These are phyloP conservation scores for Tilletia indica DNA, from an alignment of 1,284 basidiomycete species.

Conservation along the genomic window DNA sequence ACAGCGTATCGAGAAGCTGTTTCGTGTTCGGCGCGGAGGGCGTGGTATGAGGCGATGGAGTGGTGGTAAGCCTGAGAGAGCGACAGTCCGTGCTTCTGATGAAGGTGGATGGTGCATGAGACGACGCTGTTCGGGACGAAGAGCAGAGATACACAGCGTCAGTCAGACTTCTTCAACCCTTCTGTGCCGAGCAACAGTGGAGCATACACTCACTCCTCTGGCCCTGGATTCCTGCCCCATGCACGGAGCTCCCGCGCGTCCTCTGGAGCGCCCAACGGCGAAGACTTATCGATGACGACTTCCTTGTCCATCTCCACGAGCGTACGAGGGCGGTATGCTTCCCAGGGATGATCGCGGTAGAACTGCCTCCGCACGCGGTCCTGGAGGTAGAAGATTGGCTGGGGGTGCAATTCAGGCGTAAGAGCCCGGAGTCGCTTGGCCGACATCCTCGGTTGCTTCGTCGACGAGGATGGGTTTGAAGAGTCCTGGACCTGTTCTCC, in stretches of 20 bases:
- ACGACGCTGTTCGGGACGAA: constrained; percentile 66
- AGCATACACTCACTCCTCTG: constrained; percentile 76
- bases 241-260: constrained; percentile 74
- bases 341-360: constrained; percentile 93
- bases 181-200: background rate
- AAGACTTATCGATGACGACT: constrained; percentile 21
- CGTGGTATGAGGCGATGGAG: constrained; percentile 66
- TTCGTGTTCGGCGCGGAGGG: constrained; percentile 79
- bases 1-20: constrained; percentile 73
- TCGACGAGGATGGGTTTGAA: too few relatives aligned
- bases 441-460: constrained; percentile 23
- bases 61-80: constrained; percentile 74
- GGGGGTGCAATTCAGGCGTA: constrained; percentile 63
- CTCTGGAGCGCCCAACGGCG: constrained; percentile 62
- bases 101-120: constrained; percentile 75
- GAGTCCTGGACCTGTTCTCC: background rate
- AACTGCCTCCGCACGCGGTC: constrained; percentile 85
- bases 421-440: constrained; percentile 55
- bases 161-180: background rate
- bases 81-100: constrained; percentile 67
- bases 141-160: background rate
- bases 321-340: constrained; percentile 77
- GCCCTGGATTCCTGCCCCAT: constrained; percentile 68
- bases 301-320: constrained; percentile 67
- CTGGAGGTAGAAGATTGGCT: constrained; percentile 75